A percentile compares a stretch with the other conserved stretches of the same genome.
These are phyloP conservation scores for Barnettozyma salicaria DNA, from an alignment of 805 yeast genomes.

Conservation along the genomic window DNA sequence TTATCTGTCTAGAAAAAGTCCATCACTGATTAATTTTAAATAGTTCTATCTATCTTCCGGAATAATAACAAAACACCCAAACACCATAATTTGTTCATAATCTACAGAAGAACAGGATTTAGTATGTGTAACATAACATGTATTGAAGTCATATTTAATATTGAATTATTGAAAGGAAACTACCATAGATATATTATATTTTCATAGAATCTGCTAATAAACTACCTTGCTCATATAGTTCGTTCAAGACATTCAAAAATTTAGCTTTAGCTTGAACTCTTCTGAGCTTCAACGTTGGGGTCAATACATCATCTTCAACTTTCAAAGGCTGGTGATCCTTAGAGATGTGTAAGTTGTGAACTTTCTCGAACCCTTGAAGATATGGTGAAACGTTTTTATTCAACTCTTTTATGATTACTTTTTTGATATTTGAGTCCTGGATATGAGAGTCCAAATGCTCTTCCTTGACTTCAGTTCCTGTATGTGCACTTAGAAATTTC, in stretches of 20 bases:
- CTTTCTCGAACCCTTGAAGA: constrained; percentile 57
- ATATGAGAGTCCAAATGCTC: constrained; percentile 14
- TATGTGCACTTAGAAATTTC: constrained; percentile 9
- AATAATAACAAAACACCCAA: not conserved
- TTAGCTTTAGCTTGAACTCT: constrained; percentile 39
- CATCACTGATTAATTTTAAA: no score
- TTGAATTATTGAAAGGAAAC: no score
- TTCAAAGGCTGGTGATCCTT: constrained; percentile 46
- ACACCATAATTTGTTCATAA: constrained; percentile 1
- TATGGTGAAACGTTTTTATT: constrained; percentile 32
- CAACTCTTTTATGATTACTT: constrained; percentile 31
- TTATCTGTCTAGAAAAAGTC: not conserved
- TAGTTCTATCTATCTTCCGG: no score
- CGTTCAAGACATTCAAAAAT: constrained; percentile 36
- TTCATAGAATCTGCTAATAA: constrained; percentile 4
- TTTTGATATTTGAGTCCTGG: constrained; percentile 20
- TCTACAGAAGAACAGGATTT: no score
- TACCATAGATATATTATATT: no score
- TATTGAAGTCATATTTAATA: no score
- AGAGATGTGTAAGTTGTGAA: constrained; percentile 45
- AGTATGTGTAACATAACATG: no score
- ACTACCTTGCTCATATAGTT: constrained; percentile 46
- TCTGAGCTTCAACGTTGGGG: constrained; percentile 61
- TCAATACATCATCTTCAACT: constrained; percentile 53
- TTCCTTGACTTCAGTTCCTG: constrained; percentile 6